Conservation (phyloP, 495 filamentous ascomycete species). For the Baudoinia panamericana region DNA sequence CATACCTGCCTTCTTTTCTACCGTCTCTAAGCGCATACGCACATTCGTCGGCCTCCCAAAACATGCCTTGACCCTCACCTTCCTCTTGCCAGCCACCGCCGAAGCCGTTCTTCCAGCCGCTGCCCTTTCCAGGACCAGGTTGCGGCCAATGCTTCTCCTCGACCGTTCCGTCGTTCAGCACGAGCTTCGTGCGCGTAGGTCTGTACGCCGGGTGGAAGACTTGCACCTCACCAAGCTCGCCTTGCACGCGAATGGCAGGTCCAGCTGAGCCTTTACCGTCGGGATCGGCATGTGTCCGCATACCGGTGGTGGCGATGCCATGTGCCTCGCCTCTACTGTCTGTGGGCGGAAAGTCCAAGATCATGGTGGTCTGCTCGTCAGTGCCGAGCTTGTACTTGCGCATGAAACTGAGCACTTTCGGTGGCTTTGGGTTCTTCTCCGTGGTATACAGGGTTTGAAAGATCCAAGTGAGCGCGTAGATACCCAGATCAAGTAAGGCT, state of each 20-base stretch:
- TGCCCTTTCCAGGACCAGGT: constrained; percentile 18
- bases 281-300: constrained; percentile 56
- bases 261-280: constrained; percentile 48
- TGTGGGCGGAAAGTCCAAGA: constrained; percentile 56
- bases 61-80: constrained; percentile 64
- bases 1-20: constrained; percentile 57
- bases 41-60: constrained; percentile 89
- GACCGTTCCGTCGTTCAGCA: constrained; percentile 31
- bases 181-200: constrained; percentile 51
- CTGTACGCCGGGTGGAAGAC: constrained; percentile 62
- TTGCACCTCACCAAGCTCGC: constrained; percentile 75
- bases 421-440: constrained; percentile 40
- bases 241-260: constrained; percentile 69
- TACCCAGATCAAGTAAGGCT: constrained; percentile 69
- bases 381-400: constrained; percentile 70
- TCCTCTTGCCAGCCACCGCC: constrained; percentile 10
- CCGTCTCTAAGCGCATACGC: constrained; percentile 74
- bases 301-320: constrained; percentile 65
- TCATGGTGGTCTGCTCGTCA: constrained; percentile 69
- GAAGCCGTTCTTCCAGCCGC: constrained; percentile 25
- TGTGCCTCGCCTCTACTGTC: constrained; percentile 33
- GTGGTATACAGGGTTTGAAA: constrained; percentile 86
- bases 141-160: constrained; percentile 27
- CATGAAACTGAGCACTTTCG: constrained; percentile 49
- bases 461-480: constrained; percentile 86